Percentiles rank a stretch among this genome's conserved stretches.
phyloP scores from a whole-genome alignment of 2,329 filamentous ascomycete genomes.

The Aspergillus sp. region DNA sequence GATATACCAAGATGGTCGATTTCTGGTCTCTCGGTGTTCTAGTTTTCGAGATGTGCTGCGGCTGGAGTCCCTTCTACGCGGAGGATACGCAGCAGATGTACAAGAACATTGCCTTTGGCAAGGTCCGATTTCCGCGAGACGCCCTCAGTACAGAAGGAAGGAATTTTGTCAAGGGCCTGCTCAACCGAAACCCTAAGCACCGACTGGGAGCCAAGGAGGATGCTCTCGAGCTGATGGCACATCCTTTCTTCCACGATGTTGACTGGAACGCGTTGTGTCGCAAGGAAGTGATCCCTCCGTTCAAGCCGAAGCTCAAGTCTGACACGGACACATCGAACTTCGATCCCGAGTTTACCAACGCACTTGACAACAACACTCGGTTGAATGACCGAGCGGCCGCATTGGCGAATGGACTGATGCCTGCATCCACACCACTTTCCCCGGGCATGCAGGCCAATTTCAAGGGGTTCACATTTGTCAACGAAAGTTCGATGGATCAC shows the following conservation, averaged over 20 bases:
- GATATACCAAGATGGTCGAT: slow-evolving; percentile 99
- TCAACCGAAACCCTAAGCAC: slow-evolving; percentile 96
- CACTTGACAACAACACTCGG: slow-evolving; percentile 78
- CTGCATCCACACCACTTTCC: slow-evolving; percentile 85
- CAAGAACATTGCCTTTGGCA: slow-evolving; percentile 99
- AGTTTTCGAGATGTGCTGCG: slow-evolving; percentile 99
- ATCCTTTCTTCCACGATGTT: slow-evolving; percentile 90
- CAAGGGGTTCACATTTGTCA: slow-evolving; percentile 98
- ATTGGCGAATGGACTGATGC: slow-evolving; percentile 72
- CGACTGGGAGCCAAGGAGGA: slow-evolving; percentile 85
- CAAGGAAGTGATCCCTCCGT: slow-evolving; percentile 91
- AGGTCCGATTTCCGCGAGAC: slow-evolving; percentile 92
- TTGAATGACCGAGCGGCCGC: slow-evolving; percentile 88
- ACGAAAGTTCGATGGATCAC: slow-evolving; percentile 86
- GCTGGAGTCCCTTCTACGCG: slow-evolving; percentile 98
- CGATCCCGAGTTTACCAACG: slow-evolving; percentile 96
- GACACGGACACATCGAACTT: slow-evolving; percentile 98
- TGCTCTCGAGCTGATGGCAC: slow-evolving; percentile 87
- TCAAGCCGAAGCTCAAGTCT: slow-evolving; percentile 95
- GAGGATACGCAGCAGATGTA: slow-evolving; percentile 99
- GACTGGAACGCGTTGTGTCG: slow-evolving; percentile 84
- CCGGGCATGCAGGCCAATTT: slow-evolving; percentile 98
- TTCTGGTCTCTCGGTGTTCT: slow-evolving; percentile 98
- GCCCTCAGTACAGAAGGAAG: slow-evolving; percentile 90
- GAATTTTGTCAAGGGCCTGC: slow-evolving; percentile 94